Evolutionary conservation across 805 yeast species (phyloP).

Genomic region (Yarrowia sp.): DNA sequence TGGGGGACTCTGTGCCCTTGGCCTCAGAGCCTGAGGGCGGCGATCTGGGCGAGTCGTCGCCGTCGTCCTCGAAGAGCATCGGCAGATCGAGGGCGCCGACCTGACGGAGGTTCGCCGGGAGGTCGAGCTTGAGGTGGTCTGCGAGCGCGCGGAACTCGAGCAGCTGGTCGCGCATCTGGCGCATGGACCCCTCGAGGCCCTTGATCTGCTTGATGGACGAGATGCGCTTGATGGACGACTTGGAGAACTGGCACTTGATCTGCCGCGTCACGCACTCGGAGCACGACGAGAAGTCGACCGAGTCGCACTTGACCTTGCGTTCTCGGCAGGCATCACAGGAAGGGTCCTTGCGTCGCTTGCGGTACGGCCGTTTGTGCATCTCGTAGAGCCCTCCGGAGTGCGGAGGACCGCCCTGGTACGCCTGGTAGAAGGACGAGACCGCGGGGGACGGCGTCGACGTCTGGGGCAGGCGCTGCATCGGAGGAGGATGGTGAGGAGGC

Average conservation of each 20-base stretch:
- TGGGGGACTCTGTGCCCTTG: constrained; percentile 4
- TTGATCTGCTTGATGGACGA: constrained; percentile 32
- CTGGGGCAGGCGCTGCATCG: background rate
- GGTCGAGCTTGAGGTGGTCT: background rate
- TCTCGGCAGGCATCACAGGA: constrained; percentile 39
- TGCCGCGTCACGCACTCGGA: constrained; percentile 36
- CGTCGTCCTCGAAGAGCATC: constrained; percentile 14
- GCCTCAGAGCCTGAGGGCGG: background rate
- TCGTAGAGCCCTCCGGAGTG: background rate
- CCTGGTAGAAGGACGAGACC: constrained; percentile 9
- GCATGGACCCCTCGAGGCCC: constrained; percentile 29
- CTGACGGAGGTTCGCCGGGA: background rate
- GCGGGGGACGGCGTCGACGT: background rate
- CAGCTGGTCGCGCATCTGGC: constrained; percentile 27
- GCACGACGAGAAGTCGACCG: constrained; percentile 36
- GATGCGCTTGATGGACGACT: constrained; percentile 35
- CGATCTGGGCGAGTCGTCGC: background rate
- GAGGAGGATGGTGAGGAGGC: background rate
- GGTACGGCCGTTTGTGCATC: constrained; percentile 32
- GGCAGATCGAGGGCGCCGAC: constrained; percentile 7
- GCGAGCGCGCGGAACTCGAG: constrained; percentile 26
- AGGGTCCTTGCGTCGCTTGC: constrained; percentile 38
- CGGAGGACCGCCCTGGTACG: background rate
- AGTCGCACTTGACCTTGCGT: constrained; percentile 39
- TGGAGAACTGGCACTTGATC: constrained; percentile 37